Evolutionary conservation across 192 early-diverging fungal species (phyloP).

Genomic region (Rhizoclosmatium sp.): DNA sequence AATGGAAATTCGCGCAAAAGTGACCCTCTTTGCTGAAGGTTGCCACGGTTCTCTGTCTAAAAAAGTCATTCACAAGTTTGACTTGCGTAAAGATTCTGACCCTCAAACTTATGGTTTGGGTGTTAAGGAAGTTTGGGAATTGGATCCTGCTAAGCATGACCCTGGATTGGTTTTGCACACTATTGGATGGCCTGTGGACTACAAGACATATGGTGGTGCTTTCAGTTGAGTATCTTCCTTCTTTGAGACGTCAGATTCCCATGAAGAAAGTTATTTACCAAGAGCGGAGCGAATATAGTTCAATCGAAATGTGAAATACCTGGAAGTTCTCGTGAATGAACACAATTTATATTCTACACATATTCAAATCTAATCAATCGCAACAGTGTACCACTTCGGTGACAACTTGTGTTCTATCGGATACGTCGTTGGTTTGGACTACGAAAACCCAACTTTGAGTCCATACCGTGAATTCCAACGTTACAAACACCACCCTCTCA

Average conservation of each 20-base stretch:
- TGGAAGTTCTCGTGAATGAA: no score
- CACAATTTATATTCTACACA: no score
- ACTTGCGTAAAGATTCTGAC: slow-evolving; percentile 83
- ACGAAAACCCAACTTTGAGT: slow-evolving; percentile 91
- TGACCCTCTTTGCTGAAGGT: slow-evolving; percentile 96
- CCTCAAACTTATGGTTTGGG: slow-evolving; percentile 96
- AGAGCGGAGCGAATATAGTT: no score
- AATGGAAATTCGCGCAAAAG: slow-evolving; percentile 92
- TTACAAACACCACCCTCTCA: slow-evolving; percentile 92
- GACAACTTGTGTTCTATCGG: slow-evolving; percentile 88
- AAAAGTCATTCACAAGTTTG: slow-evolving; percentile 85
- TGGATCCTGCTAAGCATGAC: slow-evolving; percentile 82
- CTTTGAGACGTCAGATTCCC: slow-evolving; percentile 36
- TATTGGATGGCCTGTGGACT: slow-evolving; percentile 91
- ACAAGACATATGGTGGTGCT: slow-evolving; percentile 89
- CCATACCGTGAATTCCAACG: slow-evolving; percentile 99
- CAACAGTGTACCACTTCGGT: slow-evolving; percentile 83
- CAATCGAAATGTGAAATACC: no score
- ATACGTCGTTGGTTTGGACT: slow-evolving; percentile 91
- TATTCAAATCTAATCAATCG: no score
- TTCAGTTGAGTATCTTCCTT: slow-evolving; percentile 55
- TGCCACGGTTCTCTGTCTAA: slow-evolving; percentile 98
- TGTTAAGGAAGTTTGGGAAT: slow-evolving; percentile 97
- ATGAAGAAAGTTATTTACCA: no score
- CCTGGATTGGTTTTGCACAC: slow-evolving; percentile 87